phyloP scores from a whole-genome alignment of 106 monocot species.

The Dendrobium catenatum region DNA sequence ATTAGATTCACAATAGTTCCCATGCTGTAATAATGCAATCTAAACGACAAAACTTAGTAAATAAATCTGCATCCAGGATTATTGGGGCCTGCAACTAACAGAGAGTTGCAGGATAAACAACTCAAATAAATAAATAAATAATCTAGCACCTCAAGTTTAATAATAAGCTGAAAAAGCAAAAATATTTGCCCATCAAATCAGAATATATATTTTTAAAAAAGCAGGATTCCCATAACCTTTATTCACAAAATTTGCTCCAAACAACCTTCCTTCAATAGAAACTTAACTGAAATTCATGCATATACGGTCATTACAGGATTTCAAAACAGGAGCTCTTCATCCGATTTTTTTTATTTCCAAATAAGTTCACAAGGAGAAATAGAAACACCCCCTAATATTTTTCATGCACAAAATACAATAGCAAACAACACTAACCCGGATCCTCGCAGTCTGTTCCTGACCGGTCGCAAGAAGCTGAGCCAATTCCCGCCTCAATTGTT shows the following conservation, averaged over 20 bases:
- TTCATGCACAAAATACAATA: not conserved
- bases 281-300: not conserved
- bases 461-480: slow-evolving; percentile 59
- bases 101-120: not conserved
- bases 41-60: not conserved
- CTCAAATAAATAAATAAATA: not conserved
- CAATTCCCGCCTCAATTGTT: slow-evolving; percentile 69
- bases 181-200: not conserved
- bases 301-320: not conserved
- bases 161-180: not conserved
- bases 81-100: not conserved
- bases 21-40: not conserved
- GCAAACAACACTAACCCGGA: slow-evolving; percentile 40
- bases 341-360: not conserved
- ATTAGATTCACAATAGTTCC: not conserved
- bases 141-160: not conserved
- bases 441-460: slow-evolving; percentile 83
- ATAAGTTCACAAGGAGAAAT: not conserved
- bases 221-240: not conserved
- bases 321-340: not conserved
- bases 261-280: not conserved
- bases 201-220: not conserved
- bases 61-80: not conserved
- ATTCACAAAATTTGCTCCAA: not conserved
- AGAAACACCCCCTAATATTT: not conserved